Base-by-base conservation (phyloP, 495 filamentous ascomycete species). In the Aspergillus bridgeri region DNA sequence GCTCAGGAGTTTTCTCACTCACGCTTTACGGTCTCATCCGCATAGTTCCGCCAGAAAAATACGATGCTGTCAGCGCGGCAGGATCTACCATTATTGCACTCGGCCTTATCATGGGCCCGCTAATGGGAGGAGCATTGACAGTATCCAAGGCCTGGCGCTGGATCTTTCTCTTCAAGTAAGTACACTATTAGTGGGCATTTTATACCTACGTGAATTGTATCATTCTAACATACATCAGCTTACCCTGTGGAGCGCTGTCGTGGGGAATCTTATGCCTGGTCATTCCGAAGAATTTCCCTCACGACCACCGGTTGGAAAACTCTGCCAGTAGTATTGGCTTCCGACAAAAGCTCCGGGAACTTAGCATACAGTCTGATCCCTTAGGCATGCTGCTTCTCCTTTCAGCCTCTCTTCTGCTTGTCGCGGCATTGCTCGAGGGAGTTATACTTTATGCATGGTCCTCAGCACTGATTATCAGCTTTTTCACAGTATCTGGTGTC, bases 401-500 rank as follows among this genome's bases (percentile, higher is more conserved):
- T 19, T 51, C 48, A n/a, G 51, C 56, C 3, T 61, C 48, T 18
- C 52, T 53, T 1, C 55, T 86, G 1, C 56, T 84, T 0, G 75
- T 85, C 0, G 81, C 83, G 56, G 67, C 77, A 0, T 71, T 86
- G 6, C 79, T 86, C 56, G 75, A 85, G 52, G 80, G 67, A 17
- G 81, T 79, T 69, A 47, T 69, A 69, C 18, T 74, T 69, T 22
- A 56, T 75, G 3, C 67, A 60, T 51, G 69, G 81, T 5, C 59
- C 64, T n/a, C 72, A 1, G 71, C 66, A 0, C 66, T 68, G 8
- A 65, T 80, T 5, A 58, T 80, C 67, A 74, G 70, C 23, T 71
- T 70, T 17, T 58, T 66, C 38, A 69, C 73, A 0, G 57, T 77
- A 42, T 59, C 66, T 7, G 67, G 58, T 6, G 25, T 60, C 15